Evolutionary conservation across 1,284 basidiomycete genomes (phyloP).

Genomic region (Ustilago cynodontis): DNA sequence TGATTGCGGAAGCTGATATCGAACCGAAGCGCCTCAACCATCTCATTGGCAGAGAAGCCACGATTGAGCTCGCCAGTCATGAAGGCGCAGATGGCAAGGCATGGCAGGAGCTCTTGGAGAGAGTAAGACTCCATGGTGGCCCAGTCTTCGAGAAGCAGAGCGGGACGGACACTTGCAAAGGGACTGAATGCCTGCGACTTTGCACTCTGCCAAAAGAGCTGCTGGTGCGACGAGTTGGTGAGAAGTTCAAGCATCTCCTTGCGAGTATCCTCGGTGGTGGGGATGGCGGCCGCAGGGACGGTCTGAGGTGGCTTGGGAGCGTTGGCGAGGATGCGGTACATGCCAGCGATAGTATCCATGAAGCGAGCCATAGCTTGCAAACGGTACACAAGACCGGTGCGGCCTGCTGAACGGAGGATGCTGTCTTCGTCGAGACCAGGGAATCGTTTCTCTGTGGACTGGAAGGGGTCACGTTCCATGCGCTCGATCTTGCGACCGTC

Average conservation of each 20-base stretch:
- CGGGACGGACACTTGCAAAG: constrained; percentile 41
- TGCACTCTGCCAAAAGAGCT: constrained; percentile 30
- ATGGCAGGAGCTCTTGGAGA: constrained; percentile 36
- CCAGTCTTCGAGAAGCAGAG: constrained; percentile 49
- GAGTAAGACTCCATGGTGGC: constrained; percentile 47
- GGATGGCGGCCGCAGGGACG: constrained; percentile 1
- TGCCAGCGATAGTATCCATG: constrained; percentile 39
- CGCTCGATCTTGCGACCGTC: constrained; percentile 42
- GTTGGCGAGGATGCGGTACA: constrained; percentile 46
- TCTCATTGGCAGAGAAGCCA: constrained; percentile 46
- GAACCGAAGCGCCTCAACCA: constrained; percentile 28
- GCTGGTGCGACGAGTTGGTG: constrained; percentile 19
- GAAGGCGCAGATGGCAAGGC: constrained; percentile 41
- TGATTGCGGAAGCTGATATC: constrained; percentile 23
- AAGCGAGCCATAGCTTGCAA: constrained; percentile 44
- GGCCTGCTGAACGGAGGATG: constrained; percentile 44
- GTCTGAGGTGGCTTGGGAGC: constrained; percentile 14
- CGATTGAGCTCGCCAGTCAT: constrained; percentile 48
- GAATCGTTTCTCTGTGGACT: constrained; percentile 43
- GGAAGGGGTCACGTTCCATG: constrained; percentile 43
- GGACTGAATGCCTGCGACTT: constrained; percentile 41
- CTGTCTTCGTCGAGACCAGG: constrained; percentile 51
- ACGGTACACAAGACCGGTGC: constrained; percentile 46
- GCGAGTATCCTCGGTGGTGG: constrained; percentile 34
- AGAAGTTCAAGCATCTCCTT: constrained; percentile 38